phyloP scores from a whole-genome alignment of 148 eudicot genomes.

The Agrostemma githago region DNA sequence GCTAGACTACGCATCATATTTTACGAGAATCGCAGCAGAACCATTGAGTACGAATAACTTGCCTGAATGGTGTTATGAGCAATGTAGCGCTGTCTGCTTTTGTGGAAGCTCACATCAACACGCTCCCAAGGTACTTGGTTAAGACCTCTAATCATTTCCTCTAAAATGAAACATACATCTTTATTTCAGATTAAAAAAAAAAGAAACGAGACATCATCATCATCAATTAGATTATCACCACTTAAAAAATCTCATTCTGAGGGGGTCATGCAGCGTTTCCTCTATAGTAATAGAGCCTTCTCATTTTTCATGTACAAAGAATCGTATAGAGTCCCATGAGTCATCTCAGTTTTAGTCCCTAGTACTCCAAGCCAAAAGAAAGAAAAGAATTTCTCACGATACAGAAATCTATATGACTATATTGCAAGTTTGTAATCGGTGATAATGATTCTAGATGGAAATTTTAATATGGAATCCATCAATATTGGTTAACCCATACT shows the following conservation, averaged over 20 bases:
- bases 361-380: background rate
- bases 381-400: background rate
- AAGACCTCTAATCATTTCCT: conserved; percentile 88
- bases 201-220: background rate
- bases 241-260: background rate
- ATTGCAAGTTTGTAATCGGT: background rate
- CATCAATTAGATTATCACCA: background rate
- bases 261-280: background rate
- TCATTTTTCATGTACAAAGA: background rate
- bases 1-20: background rate
- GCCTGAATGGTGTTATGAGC: conserved; percentile 93
- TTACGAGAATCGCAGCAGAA: background rate
- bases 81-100: conserved; percentile 71
- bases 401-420: background rate
- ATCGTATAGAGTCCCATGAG: background rate
- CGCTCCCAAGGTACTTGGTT: conserved; percentile 89
- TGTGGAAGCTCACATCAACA: conserved; percentile 78
- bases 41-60: conserved; percentile 20
- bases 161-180: conserved; percentile 30
- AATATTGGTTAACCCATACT: too few species aligned
- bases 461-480: too few species aligned
- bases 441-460: background rate
- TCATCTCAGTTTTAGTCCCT: background rate
- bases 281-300: background rate
- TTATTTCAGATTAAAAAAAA: background rate